Evolutionary conservation across 2,329 filamentous ascomycete species (phyloP).

Genomic region (Phoma herbarum): DNA sequence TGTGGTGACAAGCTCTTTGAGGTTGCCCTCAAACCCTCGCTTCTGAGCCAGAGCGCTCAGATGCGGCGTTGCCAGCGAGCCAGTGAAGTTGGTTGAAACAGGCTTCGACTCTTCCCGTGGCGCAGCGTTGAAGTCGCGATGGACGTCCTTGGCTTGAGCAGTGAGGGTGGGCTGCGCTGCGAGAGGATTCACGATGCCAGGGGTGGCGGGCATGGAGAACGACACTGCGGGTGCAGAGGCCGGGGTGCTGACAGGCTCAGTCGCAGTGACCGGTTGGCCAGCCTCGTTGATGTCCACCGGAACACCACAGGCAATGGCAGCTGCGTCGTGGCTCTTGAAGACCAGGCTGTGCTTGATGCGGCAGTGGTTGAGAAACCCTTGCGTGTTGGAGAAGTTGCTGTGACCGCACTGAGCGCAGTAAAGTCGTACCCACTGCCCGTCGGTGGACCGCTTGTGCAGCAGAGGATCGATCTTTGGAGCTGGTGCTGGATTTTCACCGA

Average conservation of each 20-base stretch:
- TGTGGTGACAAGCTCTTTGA: conserved; percentile 49
- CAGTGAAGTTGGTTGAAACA: conserved; percentile 41
- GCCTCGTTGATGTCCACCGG: conserved; percentile 75
- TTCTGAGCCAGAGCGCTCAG: conserved; percentile 53
- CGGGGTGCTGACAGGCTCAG: conserved; percentile 41
- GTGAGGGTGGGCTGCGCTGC: conserved; percentile 38
- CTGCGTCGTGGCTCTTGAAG: conserved; percentile 95
- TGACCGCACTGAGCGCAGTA: conserved; percentile 87
- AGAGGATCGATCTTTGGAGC: conserved; percentile 79
- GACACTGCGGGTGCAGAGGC: conserved; percentile 41
- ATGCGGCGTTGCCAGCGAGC: conserved; percentile 54
- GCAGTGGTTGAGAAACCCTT: conserved; percentile 99
- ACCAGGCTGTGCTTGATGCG: conserved; percentile 93
- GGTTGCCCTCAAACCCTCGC: conserved; percentile 53
- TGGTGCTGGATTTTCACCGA: conserved; percentile 54
- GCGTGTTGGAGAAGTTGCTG: conserved; percentile 93
- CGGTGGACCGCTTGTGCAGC: conserved; percentile 80
- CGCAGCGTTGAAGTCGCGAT: conserved; percentile 39
- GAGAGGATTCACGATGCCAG: conserved; percentile 49
- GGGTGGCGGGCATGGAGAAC: conserved; percentile 39
- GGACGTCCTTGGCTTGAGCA: conserved; percentile 42
- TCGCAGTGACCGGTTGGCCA: conserved; percentile 45
- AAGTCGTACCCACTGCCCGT: conserved; percentile 87
- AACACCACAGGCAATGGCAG: conserved; percentile 86
- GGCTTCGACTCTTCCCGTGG: conserved; percentile 30